phyloP scores from a whole-genome alignment of 441 rosid genomes.

The Eruca vesicaria region DNA sequence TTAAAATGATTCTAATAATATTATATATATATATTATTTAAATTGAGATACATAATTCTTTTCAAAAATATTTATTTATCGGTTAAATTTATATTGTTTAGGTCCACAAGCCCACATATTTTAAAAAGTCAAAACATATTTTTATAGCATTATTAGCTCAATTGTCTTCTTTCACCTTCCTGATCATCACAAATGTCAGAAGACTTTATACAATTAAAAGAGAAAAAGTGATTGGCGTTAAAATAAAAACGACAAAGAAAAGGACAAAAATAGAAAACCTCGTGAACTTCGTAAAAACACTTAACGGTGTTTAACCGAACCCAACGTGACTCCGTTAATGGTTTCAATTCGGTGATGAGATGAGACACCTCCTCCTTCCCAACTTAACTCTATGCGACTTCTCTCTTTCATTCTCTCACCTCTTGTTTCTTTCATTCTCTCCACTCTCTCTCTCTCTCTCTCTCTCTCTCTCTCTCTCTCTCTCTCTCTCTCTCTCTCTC shows the following conservation, averaged over 20 bases:
- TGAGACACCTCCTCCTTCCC: conserved; percentile 21
- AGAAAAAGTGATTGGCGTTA: conserved; percentile 8
- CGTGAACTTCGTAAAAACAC: conserved; percentile 35
- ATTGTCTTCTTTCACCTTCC: neutral
- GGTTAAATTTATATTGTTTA: neutral
- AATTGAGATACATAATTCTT: neutral
- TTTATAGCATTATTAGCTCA: neutral
- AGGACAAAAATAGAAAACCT: conserved; percentile 34
- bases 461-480: conserved; percentile 5
- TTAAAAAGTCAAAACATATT: conserved; percentile 8
- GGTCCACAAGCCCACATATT: conserved; percentile 16
- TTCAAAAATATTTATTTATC: neutral
- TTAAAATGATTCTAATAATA: too few relatives aligned
- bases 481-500: neutral
- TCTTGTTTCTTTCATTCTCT: conserved; percentile 23
- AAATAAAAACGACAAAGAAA: conserved; percentile 3
- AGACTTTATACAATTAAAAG: conserved; percentile 11
- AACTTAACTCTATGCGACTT: conserved; percentile 27
- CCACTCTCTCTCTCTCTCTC: neutral
- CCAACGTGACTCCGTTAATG: conserved; percentile 41
- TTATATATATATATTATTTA: neutral
- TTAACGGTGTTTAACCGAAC: conserved; percentile 41
- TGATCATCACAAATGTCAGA: conserved; percentile 22
- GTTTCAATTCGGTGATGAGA: conserved; percentile 31
- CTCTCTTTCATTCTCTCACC: conserved; percentile 20